Evolutionary conservation across 345 rosid species (phyloP), one percentile per base, ranked within the genome.

Genomic region (Moricandia arvensis): DNA sequence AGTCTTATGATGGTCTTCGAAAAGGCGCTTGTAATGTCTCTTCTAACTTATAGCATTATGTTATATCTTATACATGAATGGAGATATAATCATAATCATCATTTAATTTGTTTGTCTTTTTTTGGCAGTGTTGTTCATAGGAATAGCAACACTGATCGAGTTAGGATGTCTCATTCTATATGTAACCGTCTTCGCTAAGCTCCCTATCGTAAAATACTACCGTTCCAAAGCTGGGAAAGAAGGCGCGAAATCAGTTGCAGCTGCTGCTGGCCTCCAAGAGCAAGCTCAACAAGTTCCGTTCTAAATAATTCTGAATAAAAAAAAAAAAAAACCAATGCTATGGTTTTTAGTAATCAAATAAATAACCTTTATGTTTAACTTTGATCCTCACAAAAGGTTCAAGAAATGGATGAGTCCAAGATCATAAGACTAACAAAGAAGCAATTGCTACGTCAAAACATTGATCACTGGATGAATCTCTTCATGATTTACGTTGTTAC

Each of bases 231-330:
- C 98, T 18, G 94, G 89, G n/a, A 79, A 84, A 0, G 91, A 91
- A 88, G 97, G 97, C 8, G 91, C 95, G 1, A 89, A 87, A 81
- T 85, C 98, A 7, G 95, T 91, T 16, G 55, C 88, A 38, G 91
- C 87, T 66, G 95, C 96, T 6, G 97, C 82, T 15, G 98, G 97
- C 41, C 81, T 90, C 76, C 84, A 81, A 74, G 72, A 63, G 0
- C 78, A 79, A 18, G 75, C 78, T 62, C 3, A 38, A 9, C 75
- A 79, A 72, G 82, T 79, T 45, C 30, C 6, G 12, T 16, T 15
- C 21, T 6, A 15, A 49, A 49, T 16, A 15, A 45, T 5, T 45
- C 7, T n/a, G 2, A n/a, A 45, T n/a, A 45, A 45, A 45, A 16
- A 45, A 45, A 45, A n/a, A 13, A 35, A 2, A 8, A 43, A 6